phyloP scores from a whole-genome alignment of 1,284 basidiomycete genomes.

The Ustilago esculenta region DNA sequence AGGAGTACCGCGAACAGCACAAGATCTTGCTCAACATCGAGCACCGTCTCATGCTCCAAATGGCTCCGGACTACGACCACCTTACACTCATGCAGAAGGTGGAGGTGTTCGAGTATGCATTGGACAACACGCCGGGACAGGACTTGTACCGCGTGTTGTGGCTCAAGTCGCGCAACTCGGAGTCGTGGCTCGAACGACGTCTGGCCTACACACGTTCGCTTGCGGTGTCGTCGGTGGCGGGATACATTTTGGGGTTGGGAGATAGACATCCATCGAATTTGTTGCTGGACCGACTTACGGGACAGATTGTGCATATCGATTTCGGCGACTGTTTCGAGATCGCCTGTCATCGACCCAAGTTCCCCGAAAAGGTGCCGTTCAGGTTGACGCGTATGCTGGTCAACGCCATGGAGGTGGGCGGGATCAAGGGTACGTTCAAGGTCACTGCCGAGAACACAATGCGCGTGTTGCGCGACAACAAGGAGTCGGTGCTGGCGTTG shows the following conservation, averaged over 20 bases:
- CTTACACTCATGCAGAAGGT: slow-evolving; percentile 95
- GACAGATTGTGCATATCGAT: slow-evolving; percentile 96
- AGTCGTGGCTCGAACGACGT: slow-evolving; percentile 96
- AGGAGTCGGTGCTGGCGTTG: slow-evolving; percentile 96
- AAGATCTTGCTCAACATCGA: slow-evolving; percentile 98
- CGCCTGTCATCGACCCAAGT: slow-evolving; percentile 80
- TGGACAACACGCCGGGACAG: slow-evolving; percentile 98
- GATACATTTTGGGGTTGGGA: slow-evolving; percentile 94
- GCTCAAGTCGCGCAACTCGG: slow-evolving; percentile 93
- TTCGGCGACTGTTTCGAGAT: slow-evolving; percentile 74
- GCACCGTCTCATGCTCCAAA: slow-evolving; percentile 96
- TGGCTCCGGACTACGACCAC: slow-evolving; percentile 98
- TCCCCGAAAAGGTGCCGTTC: slow-evolving; percentile 99
- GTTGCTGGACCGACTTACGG: slow-evolving; percentile 88
- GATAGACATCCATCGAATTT: slow-evolving; percentile 98
- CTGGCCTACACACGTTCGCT: slow-evolving; percentile 96
- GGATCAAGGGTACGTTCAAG: slow-evolving; percentile 96
- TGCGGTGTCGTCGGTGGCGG: slow-evolving; percentile 70
- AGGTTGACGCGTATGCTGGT: slow-evolving; percentile 97
- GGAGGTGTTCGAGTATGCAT: slow-evolving; percentile 98
- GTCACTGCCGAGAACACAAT: slow-evolving; percentile 97
- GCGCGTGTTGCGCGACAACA: slow-evolving; percentile 94
- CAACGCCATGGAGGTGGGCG: slow-evolving; percentile 96
- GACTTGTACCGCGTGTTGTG: slow-evolving; percentile 98
- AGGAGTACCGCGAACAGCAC: slow-evolving; percentile 71